Base-by-base conservation (phyloP, 1,139 yeast species). In the Starmera stellimalicola region DNA sequence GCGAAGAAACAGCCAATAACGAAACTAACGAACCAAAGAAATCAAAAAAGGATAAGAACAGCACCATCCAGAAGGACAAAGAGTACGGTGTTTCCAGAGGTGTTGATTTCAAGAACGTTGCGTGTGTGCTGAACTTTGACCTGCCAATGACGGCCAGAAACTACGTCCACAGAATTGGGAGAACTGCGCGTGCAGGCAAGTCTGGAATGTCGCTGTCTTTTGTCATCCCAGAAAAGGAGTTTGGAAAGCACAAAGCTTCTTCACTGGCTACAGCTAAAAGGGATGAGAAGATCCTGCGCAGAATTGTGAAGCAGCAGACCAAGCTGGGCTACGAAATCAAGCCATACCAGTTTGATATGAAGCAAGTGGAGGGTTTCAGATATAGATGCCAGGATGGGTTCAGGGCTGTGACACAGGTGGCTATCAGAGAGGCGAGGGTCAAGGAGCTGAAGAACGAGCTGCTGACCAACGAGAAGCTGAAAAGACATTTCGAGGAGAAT, bases 161-260 rank as follows among this genome's bases (percentile, higher is more conserved):
- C 6, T 93, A 93, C 54, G 78, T 87, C 28, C 99, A 93, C 58
- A 74, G 99, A 54, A 73, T 93, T 31, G 99, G 99, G 33, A 77
- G 99, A 65, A 91, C 99, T 3, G 98, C 98, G 5, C 77, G 99
- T 58, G 98, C 95, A 6, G 95, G 95, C 33, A 85, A 85, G 55
- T 69, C 94, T 2, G 99, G 99, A 38, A 88, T 87, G 75, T 82
- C 97, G 0, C 69, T 93, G 39, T 87, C 97, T 19, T 91, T 91
- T 62, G 93, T 91, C 12, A 84, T 91, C 19, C 87, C 94, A 14
- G 61, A 64, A 27, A 81, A 77, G 39, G 88, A 84, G 51, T 80
- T 80, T 60, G 96, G 95, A 24, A 85, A 84, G 51, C 96, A 91
- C 60, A 85, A 79, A 54, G 73, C 80, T 25, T 88, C 97, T 2